Percentiles rank a stretch among this genome's conserved stretches.
Evolutionary conservation across 495 filamentous ascomycete genomes (phyloP).

Genomic region (Neurospora hispaniola): DNA sequence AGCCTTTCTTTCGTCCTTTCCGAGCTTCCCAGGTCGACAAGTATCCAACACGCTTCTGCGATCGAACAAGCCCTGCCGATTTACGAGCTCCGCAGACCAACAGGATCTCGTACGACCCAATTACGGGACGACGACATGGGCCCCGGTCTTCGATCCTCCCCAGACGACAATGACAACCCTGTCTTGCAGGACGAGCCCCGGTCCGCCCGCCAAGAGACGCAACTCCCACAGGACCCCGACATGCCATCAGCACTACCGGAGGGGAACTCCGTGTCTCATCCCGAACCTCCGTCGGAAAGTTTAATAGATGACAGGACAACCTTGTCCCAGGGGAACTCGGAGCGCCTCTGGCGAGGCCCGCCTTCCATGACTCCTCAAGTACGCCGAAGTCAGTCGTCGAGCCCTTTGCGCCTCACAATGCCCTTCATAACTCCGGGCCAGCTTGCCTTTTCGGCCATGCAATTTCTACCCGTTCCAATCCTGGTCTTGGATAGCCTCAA

Average conservation of each 20-base stretch:
- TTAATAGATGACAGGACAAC: background rate
- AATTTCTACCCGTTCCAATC: slow-evolving; percentile 58
- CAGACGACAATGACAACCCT: slow-evolving; percentile 1
- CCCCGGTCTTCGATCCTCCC: background rate
- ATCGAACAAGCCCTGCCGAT: background rate
- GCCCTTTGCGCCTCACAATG: slow-evolving; percentile 29
- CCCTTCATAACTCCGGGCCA: slow-evolving; percentile 30
- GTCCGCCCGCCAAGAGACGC: background rate
- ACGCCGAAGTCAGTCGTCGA: slow-evolving; percentile 14
- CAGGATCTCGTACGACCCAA: background rate
- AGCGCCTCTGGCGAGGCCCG: slow-evolving; percentile 1
- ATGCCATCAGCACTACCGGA: background rate
- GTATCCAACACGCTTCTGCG: background rate
- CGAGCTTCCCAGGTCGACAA: background rate
- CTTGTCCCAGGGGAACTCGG: background rate
- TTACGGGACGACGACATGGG: slow-evolving; percentile 5
- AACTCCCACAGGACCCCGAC: background rate
- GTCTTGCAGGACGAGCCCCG: background rate
- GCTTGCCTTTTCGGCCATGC: slow-evolving; percentile 51
- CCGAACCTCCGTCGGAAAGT: background rate
- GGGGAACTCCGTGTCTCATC: background rate
- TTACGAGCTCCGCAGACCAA: background rate
- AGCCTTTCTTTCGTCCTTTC: background rate
- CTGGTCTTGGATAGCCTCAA: slow-evolving; percentile 51
- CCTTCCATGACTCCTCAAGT: background rate